Evolutionary conservation across 129 eudicot genomes (phyloP).

Genomic region (Helichrysum umbraculigerum): DNA sequence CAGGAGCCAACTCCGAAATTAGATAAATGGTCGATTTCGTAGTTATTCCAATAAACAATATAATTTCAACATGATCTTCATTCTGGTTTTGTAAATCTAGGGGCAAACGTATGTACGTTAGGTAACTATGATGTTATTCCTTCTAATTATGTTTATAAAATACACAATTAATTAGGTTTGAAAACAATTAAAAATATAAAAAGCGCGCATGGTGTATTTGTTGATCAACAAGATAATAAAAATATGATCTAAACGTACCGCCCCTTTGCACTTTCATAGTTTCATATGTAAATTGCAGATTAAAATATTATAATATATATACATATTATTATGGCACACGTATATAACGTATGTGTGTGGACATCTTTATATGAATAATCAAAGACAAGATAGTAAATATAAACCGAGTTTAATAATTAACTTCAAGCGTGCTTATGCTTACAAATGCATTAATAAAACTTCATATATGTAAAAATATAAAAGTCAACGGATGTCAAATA

Average conservation of each 20-base stretch:
- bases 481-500: constrained; percentile 23
- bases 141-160: background rate
- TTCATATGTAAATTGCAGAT: background rate
- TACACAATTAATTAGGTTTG: background rate
- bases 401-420: background rate
- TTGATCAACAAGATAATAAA: background rate
- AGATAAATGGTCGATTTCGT: too few relatives aligned
- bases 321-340: background rate
- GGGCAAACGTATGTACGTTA: background rate
- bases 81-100: too few relatives aligned
- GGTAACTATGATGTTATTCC: background rate
- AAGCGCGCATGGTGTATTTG: background rate
- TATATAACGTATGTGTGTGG: background rate
- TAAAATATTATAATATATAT: background rate
- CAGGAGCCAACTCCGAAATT: too few relatives aligned
- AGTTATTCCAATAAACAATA: background rate
- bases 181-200: background rate
- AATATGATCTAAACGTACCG: background rate
- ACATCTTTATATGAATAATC: background rate
- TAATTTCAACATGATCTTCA: too few relatives aligned
- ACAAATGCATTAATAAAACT: constrained; percentile 7
- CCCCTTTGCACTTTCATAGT: background rate
- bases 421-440: constrained; percentile 32
- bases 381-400: background rate
- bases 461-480: background rate